Conservation (phyloP, 345 rosid genomes). For the Erysimum cheiranthoides region DNA sequence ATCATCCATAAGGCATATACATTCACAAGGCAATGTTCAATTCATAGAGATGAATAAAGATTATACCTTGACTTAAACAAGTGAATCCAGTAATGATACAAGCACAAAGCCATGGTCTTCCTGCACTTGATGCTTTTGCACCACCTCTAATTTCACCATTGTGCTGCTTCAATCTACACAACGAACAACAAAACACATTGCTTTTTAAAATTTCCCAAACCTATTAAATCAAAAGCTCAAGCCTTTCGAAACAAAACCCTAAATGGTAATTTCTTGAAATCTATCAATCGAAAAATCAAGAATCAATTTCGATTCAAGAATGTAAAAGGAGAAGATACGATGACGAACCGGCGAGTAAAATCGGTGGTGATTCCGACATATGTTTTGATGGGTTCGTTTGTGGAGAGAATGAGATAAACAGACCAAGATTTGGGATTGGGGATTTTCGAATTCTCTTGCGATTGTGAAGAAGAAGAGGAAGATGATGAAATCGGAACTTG, state of each 20-base stretch:
- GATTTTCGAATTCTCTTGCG: slow-evolving; percentile 31
- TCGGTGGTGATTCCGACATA: slow-evolving; percentile 81
- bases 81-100: slow-evolving; percentile 70
- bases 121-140: slow-evolving; percentile 80
- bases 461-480: slow-evolving; percentile 1
- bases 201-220: neutral
- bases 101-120: slow-evolving; percentile 89
- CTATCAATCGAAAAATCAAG: neutral
- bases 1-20: neutral
- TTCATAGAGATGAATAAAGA: slow-evolving; percentile 3
- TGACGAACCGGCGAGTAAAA: slow-evolving; percentile 76
- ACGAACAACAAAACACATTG: neutral
- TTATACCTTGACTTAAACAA: slow-evolving; percentile 62
- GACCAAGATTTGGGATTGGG: slow-evolving; percentile 54
- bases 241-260: too few relatives aligned
- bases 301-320: neutral
- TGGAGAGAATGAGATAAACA: slow-evolving; percentile 80
- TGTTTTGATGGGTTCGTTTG: slow-evolving; percentile 76
- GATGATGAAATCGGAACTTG: slow-evolving; percentile 41
- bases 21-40: neutral
- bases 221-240: too few relatives aligned
- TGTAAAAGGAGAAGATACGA: slow-evolving; percentile 1
- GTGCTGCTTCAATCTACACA: slow-evolving; percentile 75
- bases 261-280: too few relatives aligned
- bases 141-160: slow-evolving; percentile 85